Base-by-base conservation (phyloP, 441 rosid species). In the Gossypium armourianum region DNA sequence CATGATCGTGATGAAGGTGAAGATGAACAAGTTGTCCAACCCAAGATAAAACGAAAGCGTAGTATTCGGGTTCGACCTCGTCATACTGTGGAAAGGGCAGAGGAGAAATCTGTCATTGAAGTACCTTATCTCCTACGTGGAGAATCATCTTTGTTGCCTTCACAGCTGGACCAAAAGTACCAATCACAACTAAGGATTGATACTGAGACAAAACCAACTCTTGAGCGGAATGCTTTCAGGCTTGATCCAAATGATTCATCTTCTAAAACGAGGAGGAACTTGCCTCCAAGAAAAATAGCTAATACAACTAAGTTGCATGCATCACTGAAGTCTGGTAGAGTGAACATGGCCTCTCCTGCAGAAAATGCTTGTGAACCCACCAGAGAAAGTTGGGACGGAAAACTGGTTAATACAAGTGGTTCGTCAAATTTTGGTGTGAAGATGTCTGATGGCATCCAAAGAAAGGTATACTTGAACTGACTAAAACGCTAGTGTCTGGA, bases 21-120 rank as follows among this genome's bases (percentile, higher is more conserved):
- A 83, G 98, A 92, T 62, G 98, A 95, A 73, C 99, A 92, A 83
- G 99, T 95, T 83, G 71, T 92, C 77, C 98, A 92, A 78, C 99
- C 99, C 69, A 95, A 81, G 83, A 88, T 95, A 78, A 92, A 88
- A 84, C 81, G 98, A 68, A 95, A 95, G 74, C 96, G 97, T 15
- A 95, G 99, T 79, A 86, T 91, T 77, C 87, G 99, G 64, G 49
- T 89, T 78, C 90, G 99, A 58, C 97, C 97, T 29, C 96, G 98
- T 64, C 96, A 84, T 45, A 77, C 87, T 13, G 53, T 83, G 77
- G 98, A 92, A 80, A 91, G 79, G 82, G 74, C 70, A 59, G 96
- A 87, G 67, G 89, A 82, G 78, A 87, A 81, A 72, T 71, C 80
- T 53, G 79, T 82, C 76, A 76, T 32, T 68, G 96, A 90, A 74